Evolutionary conservation across 192 early-diverging fungal species (phyloP).

Genomic region (Geranomyces variabilis): DNA sequence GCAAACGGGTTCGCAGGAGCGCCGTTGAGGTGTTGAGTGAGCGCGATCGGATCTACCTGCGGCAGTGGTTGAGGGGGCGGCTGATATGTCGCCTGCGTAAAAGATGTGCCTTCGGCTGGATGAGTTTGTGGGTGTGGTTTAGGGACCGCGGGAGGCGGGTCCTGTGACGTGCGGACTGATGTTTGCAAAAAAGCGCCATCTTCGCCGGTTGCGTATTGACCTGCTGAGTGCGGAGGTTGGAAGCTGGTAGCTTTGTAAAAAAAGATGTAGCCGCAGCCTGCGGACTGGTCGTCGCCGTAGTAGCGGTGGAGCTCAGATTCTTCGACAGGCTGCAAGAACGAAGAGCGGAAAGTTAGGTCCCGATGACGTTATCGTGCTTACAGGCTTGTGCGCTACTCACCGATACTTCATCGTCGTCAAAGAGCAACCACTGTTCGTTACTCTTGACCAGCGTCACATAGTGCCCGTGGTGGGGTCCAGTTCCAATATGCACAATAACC

Average conservation of each 20-base stretch:
- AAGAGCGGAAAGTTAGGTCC: not conserved
- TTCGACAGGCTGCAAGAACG: conserved; percentile 38
- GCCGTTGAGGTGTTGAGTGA: not conserved
- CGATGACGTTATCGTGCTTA: too few relatives aligned
- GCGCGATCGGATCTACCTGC: not conserved
- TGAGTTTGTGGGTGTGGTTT: not conserved
- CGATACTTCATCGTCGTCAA: conserved; percentile 96
- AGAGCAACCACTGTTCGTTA: conserved; percentile 87
- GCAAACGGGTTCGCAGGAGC: too few relatives aligned
- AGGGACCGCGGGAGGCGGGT: not conserved
- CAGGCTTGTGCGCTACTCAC: conserved; percentile 44
- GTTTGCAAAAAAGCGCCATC: not conserved
- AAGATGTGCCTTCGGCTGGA: not conserved
- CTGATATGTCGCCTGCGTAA: not conserved
- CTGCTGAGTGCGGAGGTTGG: conserved; percentile 17
- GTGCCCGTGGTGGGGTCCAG: conserved; percentile 94
- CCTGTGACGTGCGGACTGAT: not conserved
- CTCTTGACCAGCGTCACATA: conserved; percentile 92
- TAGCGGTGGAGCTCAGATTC: conserved; percentile 50
- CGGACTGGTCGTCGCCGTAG: conserved; percentile 52
- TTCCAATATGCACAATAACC: conserved; percentile 94
- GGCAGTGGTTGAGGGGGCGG: not conserved
- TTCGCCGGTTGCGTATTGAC: conserved; percentile 22
- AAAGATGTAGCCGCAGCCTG: conserved; percentile 58
- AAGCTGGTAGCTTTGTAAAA: conserved; percentile 49